Evolutionary conservation across 129 eudicot genomes (phyloP), one percentile per base, ranked within the genome.

Genomic region (Tanacetum coccineum): DNA sequence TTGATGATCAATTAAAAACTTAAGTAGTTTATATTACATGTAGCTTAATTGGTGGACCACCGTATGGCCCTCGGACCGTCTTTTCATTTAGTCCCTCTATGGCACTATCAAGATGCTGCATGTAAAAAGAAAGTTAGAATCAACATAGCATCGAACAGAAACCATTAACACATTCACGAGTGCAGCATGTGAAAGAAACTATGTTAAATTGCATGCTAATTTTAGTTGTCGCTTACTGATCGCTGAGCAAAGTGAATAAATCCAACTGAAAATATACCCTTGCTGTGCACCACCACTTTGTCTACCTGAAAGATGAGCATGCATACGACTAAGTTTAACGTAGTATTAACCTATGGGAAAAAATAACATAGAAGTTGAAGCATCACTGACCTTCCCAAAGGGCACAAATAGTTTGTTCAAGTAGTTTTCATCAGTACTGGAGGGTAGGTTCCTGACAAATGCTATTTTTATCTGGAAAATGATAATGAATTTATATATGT

Each of bases 21-120:
- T 53, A 13, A 36, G 66, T 62, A n/a, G 73, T 49, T 66, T 51
- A 21, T 22, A 54, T 20, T 78, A 90, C 97, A 86, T 78, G 86
- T 48, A 90, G 72, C 79, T 77, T 82, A 76, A 70, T 30, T 46
- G 81, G 25, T 44, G 81, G 68, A 45, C 95, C 83, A 18, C 84
- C 96, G 15, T 48, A 80, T 47, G 88, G 97, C 9, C 95, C 88
- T 53, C 73, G 80, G 64, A 86, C 78, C 22, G 75, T 72, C 73
- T 84, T 90, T 13, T 70, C 97, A 71, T 84, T 82, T 76, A 90
- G 76, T 70, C 57, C 83, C 58, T 64, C 63, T 62, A 90, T 78
- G 46, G 95, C 90, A 65, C 76, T 66, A 62, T 90, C 97, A 71
- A 90, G 97, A 30, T 82, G 88, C 97, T 90, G 70, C 20, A 32